Evolutionary conservation across 2,329 filamentous ascomycete genomes (phyloP).

Genomic region (Gnomoniopsis sp.): DNA sequence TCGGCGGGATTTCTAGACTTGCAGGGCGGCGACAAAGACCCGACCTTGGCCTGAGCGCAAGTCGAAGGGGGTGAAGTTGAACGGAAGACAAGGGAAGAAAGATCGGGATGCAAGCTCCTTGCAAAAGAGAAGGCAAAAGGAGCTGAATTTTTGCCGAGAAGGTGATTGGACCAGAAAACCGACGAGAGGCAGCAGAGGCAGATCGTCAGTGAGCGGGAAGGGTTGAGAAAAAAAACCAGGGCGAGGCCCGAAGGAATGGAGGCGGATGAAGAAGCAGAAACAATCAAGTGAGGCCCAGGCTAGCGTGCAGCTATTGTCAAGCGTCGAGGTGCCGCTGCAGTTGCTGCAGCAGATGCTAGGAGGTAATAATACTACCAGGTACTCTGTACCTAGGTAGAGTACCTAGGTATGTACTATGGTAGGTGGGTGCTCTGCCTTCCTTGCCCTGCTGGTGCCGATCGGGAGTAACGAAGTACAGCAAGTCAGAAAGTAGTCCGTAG

Average conservation of each 20-base stretch:
- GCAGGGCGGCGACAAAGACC: background rate
- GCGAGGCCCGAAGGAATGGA: slow-evolving; percentile 11
- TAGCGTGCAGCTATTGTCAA: slow-evolving; percentile 8
- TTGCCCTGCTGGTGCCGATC: too few species aligned
- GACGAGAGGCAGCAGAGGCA: background rate
- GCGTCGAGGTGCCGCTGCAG: slow-evolving; percentile 2
- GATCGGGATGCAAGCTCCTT: slow-evolving; percentile 5
- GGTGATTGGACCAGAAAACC: background rate
- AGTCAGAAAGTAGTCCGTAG: too few species aligned
- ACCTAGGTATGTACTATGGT: too few species aligned
- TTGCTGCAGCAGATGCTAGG: too few species aligned
- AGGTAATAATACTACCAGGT: too few species aligned
- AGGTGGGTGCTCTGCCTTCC: too few species aligned
- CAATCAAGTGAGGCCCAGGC: background rate
- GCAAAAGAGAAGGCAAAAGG: background rate
- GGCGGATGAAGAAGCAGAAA: background rate
- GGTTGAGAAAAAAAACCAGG: slow-evolving; percentile 2
- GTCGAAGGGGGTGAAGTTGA: background rate
- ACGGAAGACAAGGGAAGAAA: slow-evolving; percentile 11
- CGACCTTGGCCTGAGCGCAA: slow-evolving; percentile 1
- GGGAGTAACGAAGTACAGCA: too few species aligned
- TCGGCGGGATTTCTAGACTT: background rate
- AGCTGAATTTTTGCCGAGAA: background rate
- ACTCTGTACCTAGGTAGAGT: too few species aligned
- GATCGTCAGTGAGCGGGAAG: background rate